Evolutionary conservation across 352 stramenopile genomes (phyloP).

Genomic region (Phytophthora boehmeriae): DNA sequence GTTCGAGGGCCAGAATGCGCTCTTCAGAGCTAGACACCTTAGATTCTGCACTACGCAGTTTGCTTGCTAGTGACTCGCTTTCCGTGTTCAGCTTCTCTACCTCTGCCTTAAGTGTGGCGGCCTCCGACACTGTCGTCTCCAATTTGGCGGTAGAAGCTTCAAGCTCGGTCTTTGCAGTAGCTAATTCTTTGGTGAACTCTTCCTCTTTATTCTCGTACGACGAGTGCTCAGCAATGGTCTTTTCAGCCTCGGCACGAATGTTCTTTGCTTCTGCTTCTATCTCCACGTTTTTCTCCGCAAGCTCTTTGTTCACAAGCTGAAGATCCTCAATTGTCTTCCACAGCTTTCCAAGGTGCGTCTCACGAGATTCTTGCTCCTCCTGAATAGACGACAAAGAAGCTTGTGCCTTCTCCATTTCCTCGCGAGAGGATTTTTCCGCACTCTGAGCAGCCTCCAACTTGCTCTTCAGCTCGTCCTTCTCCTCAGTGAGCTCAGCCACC

Average conservation of each 20-base stretch:
- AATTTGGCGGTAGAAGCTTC: slow-evolving; percentile 21
- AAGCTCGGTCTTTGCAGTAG: slow-evolving; percentile 26
- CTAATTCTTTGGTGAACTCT: slow-evolving; percentile 35
- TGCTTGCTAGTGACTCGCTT: slow-evolving; percentile 8
- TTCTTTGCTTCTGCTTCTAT: slow-evolving; percentile 49
- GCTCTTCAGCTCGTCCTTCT: slow-evolving; percentile 24
- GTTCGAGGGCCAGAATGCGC: slow-evolving; percentile 35
- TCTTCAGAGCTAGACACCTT: slow-evolving; percentile 14
- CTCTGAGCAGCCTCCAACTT: slow-evolving; percentile 18
- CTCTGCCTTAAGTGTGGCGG: slow-evolving; percentile 16
- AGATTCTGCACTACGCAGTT: slow-evolving; percentile 15
- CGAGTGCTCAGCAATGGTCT: slow-evolving; percentile 38
- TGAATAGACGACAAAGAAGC: slow-evolving; percentile 35
- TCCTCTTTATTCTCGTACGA: slow-evolving; percentile 37
- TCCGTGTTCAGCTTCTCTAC: slow-evolving; percentile 33
- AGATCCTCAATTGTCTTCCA: slow-evolving; percentile 62
- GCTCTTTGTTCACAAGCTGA: slow-evolving; percentile 50
- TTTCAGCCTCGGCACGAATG: slow-evolving; percentile 47
- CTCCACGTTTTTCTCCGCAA: slow-evolving; percentile 48
- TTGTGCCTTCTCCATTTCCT: slow-evolving; percentile 37
- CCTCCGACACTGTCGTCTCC: background rate
- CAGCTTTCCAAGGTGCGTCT: slow-evolving; percentile 58
- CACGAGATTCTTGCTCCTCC: slow-evolving; percentile 43
- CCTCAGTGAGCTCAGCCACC: slow-evolving; percentile 15
- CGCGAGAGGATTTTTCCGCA: slow-evolving; percentile 12